Evolutionary conservation across 345 rosid species (phyloP).

Genomic region (Salix purpurea): DNA sequence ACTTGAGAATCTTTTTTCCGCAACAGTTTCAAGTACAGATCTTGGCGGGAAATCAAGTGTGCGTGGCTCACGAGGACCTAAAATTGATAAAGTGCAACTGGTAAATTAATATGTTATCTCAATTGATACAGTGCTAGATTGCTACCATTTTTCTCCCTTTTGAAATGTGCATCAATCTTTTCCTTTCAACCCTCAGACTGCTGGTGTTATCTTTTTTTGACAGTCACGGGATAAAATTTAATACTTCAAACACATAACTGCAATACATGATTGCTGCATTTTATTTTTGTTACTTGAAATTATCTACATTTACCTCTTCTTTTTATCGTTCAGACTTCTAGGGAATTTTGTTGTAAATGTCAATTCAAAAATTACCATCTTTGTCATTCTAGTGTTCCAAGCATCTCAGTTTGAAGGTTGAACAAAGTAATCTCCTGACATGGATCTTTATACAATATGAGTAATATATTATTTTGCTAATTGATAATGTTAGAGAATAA

Average conservation of each 20-base stretch:
- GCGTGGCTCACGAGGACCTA: constrained; percentile 46
- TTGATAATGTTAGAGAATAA: too few species aligned
- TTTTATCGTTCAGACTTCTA: background rate
- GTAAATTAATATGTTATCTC: constrained; percentile 33
- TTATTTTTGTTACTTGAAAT: background rate
- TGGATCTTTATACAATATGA: background rate
- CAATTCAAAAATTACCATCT: background rate
- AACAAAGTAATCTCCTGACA: background rate
- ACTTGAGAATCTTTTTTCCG: constrained; percentile 86
- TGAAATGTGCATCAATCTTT: background rate
- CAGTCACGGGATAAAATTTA: background rate
- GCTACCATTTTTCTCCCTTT: background rate
- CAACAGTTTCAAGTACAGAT: constrained; percentile 55
- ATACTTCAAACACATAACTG: background rate
- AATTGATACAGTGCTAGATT: background rate
- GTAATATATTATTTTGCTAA: background rate
- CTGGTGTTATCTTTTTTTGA: background rate
- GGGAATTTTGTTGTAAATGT: background rate
- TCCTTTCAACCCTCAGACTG: background rate
- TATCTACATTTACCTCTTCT: background rate
- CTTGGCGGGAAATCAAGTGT: constrained; percentile 38
- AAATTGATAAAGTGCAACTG: constrained; percentile 89
- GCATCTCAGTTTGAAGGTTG: background rate
- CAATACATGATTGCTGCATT: background rate
- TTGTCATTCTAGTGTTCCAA: background rate